Percentiles rank a stretch among this genome's conserved stretches.
phyloP scores from a whole-genome alignment of 495 filamentous ascomycete genomes.

The Lophium mytilinum region DNA sequence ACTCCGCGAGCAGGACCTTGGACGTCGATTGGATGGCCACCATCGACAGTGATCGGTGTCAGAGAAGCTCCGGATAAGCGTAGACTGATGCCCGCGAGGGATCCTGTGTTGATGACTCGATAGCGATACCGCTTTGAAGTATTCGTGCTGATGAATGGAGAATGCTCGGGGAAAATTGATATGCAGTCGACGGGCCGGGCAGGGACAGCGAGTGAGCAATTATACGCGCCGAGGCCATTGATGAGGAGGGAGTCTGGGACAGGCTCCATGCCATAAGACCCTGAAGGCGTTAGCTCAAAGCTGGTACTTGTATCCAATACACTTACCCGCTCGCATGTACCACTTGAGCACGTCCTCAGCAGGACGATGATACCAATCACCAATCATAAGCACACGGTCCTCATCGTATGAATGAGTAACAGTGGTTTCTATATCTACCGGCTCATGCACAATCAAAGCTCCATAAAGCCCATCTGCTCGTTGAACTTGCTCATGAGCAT shows the following conservation, averaged over 20 bases:
- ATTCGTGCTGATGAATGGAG: background rate
- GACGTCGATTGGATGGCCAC: constrained; percentile 31
- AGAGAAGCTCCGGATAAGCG: constrained; percentile 30
- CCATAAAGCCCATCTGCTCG: constrained; percentile 22
- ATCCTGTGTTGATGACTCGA: constrained; percentile 29
- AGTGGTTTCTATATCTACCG: background rate
- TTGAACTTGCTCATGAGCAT: constrained; percentile 11
- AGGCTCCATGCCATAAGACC: constrained; percentile 45
- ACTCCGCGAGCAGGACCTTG: constrained; percentile 25
- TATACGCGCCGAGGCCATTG: constrained; percentile 42
- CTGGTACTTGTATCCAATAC: too few species aligned
- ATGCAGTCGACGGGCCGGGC: constrained; percentile 33
- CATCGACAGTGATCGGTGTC: constrained; percentile 38
- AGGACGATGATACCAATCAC: constrained; percentile 46
- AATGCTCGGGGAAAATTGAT: constrained; percentile 11
- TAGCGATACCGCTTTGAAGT: background rate
- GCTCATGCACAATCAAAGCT: constrained; percentile 19
- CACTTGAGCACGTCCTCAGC: constrained; percentile 37
- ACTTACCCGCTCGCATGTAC: constrained; percentile 35
- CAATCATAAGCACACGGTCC: constrained; percentile 42
- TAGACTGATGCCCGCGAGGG: constrained; percentile 36
- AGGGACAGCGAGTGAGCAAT: constrained; percentile 42
- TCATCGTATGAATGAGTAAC: constrained; percentile 22
- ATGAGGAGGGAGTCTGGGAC: constrained; percentile 46
- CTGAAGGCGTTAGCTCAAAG: too few species aligned